These are phyloP conservation scores for Apiospora arundinis DNA, from an alignment of 2,329 filamentous ascomycete genomes.

Conservation along the genomic window DNA sequence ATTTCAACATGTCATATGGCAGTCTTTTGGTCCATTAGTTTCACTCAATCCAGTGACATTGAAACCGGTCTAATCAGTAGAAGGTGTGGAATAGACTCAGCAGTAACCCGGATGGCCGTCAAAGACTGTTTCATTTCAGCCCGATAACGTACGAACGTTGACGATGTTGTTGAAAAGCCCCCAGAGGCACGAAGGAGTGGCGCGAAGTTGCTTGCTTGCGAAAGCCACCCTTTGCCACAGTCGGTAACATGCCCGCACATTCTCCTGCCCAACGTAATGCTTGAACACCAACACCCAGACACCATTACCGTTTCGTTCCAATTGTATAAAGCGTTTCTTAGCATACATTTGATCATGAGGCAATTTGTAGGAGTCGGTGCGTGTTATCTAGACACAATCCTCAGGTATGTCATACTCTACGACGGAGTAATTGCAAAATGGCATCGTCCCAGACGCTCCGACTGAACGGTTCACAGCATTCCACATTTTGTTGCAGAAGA, in stretches of 20 bases:
- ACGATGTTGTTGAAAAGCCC: background rate
- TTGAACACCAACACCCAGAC: background rate
- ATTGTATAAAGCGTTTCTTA: background rate
- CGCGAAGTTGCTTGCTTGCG: too few species aligned
- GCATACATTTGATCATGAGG: background rate
- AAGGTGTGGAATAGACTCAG: background rate
- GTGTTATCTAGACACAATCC: background rate
- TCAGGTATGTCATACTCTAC: background rate
- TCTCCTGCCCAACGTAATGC: too few species aligned
- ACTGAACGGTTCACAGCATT: background rate
- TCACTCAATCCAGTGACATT: background rate
- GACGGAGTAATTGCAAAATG: background rate
- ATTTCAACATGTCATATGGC: background rate
- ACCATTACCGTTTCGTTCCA: background rate
- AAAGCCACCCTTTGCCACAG: too few species aligned
- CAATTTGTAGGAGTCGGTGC: background rate
- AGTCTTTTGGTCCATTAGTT: background rate
- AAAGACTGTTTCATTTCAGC: background rate
- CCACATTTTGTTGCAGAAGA: background rate
- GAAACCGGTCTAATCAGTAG: too few species aligned
- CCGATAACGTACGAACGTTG: background rate
- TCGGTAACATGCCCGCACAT: too few species aligned
- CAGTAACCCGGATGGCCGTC: background rate
- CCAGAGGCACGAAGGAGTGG: too few species aligned
- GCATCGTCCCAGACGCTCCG: background rate